These are phyloP conservation scores for Grosmannia penicillata DNA, from an alignment of 2,329 filamentous ascomycete species.

Conservation along the genomic window DNA sequence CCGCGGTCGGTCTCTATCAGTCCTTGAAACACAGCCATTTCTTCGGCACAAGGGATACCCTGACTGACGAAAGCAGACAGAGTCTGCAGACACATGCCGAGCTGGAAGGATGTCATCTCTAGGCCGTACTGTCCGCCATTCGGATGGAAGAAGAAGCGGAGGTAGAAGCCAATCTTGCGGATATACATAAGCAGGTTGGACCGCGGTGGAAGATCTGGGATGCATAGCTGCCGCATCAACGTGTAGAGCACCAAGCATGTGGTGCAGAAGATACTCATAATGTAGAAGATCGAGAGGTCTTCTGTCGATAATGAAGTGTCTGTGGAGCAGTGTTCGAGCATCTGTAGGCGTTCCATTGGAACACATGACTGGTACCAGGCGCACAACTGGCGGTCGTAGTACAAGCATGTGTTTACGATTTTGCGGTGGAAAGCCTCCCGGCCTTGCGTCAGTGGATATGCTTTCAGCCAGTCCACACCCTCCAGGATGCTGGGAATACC, in stretches of 20 bases:
- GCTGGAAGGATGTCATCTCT: conserved; percentile 10
- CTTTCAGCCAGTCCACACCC: conserved; percentile 7
- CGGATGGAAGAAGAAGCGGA: conserved; percentile 11
- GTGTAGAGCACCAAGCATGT: conserved; percentile 11
- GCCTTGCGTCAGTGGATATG: neutral
- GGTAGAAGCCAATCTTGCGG: conserved; percentile 5
- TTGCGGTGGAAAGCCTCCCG: neutral
- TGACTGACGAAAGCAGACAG: conserved; percentile 1
- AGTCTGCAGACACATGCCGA: conserved; percentile 9
- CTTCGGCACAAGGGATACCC: neutral
- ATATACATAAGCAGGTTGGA: conserved; percentile 6
- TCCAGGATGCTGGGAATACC: conserved; percentile 10
- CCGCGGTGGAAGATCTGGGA: conserved; percentile 5
- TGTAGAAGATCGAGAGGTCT: conserved; percentile 10
- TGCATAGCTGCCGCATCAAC: conserved; percentile 5
- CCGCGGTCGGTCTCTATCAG: conserved; percentile 9
- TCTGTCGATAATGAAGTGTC: conserved; percentile 6
- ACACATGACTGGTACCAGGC: conserved; percentile 8
- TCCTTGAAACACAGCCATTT: conserved; percentile 6
- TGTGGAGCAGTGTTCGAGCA: neutral
- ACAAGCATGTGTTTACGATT: conserved; percentile 3
- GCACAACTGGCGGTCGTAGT: conserved; percentile 6
- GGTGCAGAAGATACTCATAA: conserved; percentile 9
- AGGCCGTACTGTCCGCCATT: conserved; percentile 10
- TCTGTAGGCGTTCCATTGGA: conserved; percentile 4